These are phyloP conservation scores for Ogataea paraovalis DNA, from an alignment of 805 yeast genomes.

Conservation along the genomic window DNA sequence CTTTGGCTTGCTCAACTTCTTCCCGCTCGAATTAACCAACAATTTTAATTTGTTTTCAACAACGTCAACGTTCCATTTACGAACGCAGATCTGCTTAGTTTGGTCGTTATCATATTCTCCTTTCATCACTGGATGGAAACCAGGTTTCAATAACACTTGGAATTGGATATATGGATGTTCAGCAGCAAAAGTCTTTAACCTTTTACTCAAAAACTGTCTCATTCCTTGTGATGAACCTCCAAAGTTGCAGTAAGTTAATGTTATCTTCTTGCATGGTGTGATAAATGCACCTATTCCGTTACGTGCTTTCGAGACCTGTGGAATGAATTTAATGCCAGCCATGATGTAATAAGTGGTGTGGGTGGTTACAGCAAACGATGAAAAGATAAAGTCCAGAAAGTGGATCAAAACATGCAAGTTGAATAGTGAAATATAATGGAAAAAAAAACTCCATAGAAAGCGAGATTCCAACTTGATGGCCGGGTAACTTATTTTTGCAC, in stretches of 20 bases:
- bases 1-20: constrained; percentile 52
- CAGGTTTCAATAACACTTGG: constrained; percentile 62
- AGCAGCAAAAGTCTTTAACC: constrained; percentile 52
- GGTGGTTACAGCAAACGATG: no score
- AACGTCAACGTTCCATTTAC: constrained; percentile 60
- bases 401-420: no score
- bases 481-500: not conserved
- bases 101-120: constrained; percentile 49
- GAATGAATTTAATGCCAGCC: constrained; percentile 52
- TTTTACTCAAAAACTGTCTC: constrained; percentile 55
- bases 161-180: constrained; percentile 67
- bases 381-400: no score
- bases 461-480: not conserved
- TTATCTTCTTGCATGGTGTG: constrained; percentile 68
- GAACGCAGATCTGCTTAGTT: constrained; percentile 55
- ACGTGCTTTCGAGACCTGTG: constrained; percentile 56
- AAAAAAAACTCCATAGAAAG: not conserved
- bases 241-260: constrained; percentile 85
- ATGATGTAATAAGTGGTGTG: constrained; percentile 38
- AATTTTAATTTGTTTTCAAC: constrained; percentile 63
- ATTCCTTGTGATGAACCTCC: constrained; percentile 92
- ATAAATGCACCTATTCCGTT: constrained; percentile 77
- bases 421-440: no score
- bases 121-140: constrained; percentile 69
- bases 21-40: constrained; percentile 67